Conservation (phyloP, 805 yeast genomes). For the Saccharomycopsis oosterbeekiorum region DNA sequence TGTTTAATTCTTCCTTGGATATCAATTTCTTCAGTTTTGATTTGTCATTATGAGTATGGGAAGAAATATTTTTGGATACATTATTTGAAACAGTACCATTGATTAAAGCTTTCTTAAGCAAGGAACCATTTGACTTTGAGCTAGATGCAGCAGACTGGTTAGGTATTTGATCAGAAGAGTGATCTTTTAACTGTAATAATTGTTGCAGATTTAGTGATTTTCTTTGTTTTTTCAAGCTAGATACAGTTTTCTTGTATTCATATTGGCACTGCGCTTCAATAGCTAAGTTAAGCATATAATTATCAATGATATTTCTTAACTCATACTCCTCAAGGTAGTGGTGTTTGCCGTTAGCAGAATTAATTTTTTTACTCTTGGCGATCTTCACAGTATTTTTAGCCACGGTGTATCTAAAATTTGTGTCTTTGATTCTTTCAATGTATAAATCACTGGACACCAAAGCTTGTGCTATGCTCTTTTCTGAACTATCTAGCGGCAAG, state of each 20-base stretch:
- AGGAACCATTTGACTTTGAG: conserved; percentile 15
- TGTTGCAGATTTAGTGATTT: conserved; percentile 13
- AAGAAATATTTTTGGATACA: conserved; percentile 2
- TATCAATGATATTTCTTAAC: conserved; percentile 69
- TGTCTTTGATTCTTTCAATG: conserved; percentile 49
- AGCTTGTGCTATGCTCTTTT: conserved; percentile 36
- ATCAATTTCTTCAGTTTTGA: conserved; percentile 22
- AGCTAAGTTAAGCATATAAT: conserved; percentile 51
- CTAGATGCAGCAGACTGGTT: conserved; percentile 9
- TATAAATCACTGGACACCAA: conserved; percentile 56
- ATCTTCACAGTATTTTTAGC: conserved; percentile 53
- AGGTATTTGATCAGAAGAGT: not conserved
- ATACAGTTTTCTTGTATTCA: conserved; percentile 48
- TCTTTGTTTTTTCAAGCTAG: conserved; percentile 36
- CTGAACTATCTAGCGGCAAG: conserved; percentile 44
- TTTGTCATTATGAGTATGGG: not conserved
- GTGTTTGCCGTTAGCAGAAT: not conserved
- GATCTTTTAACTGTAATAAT: conserved; percentile 8
- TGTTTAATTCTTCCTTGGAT: conserved; percentile 46
- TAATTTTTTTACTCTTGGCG: conserved; percentile 31
- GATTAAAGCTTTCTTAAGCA: conserved; percentile 27
- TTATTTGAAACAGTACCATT: conserved; percentile 18
- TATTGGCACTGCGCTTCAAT: conserved; percentile 63
- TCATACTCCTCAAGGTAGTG: conserved; percentile 40
- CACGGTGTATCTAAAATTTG: conserved; percentile 43